Base-by-base conservation (phyloP, 2,329 filamentous ascomycete genomes). In the Basipetospora sp. region DNA sequence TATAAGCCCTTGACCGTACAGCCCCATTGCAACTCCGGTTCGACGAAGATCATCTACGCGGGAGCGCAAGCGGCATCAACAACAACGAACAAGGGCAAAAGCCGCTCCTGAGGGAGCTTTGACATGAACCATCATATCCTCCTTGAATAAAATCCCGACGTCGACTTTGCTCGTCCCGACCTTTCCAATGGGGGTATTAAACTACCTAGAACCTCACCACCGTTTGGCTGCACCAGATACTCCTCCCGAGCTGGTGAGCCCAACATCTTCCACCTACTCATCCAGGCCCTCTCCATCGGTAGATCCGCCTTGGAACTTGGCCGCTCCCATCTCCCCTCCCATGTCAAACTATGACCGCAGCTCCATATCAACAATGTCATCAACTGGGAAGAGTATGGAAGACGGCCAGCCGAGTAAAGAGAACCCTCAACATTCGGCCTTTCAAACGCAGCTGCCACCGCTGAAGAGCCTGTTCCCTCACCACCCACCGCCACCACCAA, bases 101-200 rank as follows among this genome's bases (percentile, higher is more conserved):
- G 36, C 36, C 36, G 36, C 30, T 33, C 30, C 20, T n/a, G 15
- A 14, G 20, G 28, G 19, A 38, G 36, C 36, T 38, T 38, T 26
- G 36, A 32, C 30, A 27, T 33, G 16, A n/a, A 31, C 22, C 22
- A 11, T 25, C 22, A 25, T 25, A 6, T 25, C 22, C 6, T 25
- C 22, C 22, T 25, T 6, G 6, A 6, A 25, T 6, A 6, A 25
- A 25, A 25, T 11, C 22, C 11, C 22, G 22, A 25, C 22, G 6
- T 11, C 11, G 6, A 8, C 16, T n/a, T 10, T 29, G 33, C 27
- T 20, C 14, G 15, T 14, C 28, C 36, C 41, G 47, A 49, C 50
- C 47, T 47, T 60, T 54, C 62, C 67, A 67, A 74, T 73, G 69
- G 69, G 67, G 59, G 62, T 67, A 59, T 52, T 65, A 62, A 55